Percentiles rank a stretch among this genome's conserved stretches.
Conservation (phyloP, 2,329 filamentous ascomycete species). For the Myriosclerotinia scirpicola region DNA sequence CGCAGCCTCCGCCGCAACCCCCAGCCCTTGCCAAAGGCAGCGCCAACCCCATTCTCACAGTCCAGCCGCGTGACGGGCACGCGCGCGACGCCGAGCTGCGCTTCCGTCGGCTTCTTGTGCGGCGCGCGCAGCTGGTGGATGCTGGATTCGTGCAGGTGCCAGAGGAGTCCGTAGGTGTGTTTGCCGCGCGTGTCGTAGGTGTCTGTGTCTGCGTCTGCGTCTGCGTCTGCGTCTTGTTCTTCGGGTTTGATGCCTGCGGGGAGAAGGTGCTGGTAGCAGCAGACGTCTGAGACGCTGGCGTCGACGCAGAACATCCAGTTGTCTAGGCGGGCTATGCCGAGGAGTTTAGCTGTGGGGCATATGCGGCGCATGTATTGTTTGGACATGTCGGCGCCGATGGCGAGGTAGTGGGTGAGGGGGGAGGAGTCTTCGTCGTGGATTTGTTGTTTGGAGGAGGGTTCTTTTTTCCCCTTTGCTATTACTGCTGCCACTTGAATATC, state of each 20-base stretch:
- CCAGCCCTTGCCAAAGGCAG: conserved; percentile 11
- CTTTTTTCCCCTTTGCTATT: neutral
- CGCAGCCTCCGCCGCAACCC: neutral
- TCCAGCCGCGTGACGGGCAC: neutral
- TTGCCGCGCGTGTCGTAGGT: neutral
- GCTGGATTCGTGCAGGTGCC: conserved; percentile 3
- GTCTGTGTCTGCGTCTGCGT: neutral
- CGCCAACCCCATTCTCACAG: neutral
- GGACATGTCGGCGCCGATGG: neutral
- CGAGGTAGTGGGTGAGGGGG: neutral
- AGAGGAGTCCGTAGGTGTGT: neutral
- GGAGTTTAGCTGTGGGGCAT: neutral
- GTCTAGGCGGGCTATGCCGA: neutral
- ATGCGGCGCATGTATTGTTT: neutral
- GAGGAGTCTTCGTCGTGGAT: neutral
- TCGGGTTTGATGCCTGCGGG: neutral
- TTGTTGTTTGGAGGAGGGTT: neutral
- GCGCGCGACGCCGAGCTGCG: neutral
- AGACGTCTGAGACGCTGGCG: neutral
- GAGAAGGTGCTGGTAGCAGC: neutral
- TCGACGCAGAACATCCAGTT: conserved; percentile 16
- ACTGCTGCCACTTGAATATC: too few species aligned
- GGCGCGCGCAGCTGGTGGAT: neutral
- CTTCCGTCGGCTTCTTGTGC: neutral
- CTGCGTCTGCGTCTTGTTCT: neutral